Conservation (phyloP, 345 rosid species). For the Linum lewisii region DNA sequence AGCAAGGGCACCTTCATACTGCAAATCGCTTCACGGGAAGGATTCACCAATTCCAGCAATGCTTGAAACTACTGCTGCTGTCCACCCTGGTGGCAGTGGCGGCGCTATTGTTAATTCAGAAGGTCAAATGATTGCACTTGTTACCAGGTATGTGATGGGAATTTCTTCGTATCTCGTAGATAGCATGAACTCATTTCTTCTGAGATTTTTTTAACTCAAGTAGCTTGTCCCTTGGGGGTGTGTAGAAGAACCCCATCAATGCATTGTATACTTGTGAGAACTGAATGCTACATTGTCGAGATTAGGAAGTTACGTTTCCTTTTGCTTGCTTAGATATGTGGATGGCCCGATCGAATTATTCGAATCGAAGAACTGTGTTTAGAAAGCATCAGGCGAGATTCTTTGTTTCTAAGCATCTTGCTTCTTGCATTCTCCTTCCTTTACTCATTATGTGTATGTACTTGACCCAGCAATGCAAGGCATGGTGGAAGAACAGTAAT, state of each 20-base stretch:
- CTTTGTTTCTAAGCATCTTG: not conserved
- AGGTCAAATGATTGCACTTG: constrained; percentile 84
- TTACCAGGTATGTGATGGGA: constrained; percentile 52
- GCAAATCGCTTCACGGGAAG: constrained; percentile 22
- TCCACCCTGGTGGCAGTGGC: constrained; percentile 95
- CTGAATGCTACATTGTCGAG: not conserved
- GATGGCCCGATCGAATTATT: too few species aligned
- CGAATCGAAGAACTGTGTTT: not conserved
- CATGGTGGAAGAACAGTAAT: constrained; percentile 80
- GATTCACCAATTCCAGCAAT: constrained; percentile 49
- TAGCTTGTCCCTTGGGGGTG: too few species aligned
- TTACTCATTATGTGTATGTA: constrained; percentile 4
- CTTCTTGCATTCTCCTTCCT: not conserved
- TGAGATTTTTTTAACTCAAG: too few species aligned
- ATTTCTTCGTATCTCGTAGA: too few species aligned
- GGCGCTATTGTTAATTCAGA: constrained; percentile 74
- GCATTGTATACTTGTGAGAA: not conserved
- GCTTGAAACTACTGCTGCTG: constrained; percentile 96
- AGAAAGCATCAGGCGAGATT: not conserved
- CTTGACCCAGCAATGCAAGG: constrained; percentile 67
- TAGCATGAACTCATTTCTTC: too few species aligned
- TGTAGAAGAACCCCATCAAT: not conserved
- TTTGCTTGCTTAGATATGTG: too few species aligned
- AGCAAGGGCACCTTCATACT: constrained; percentile 25
- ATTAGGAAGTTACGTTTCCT: too few species aligned